Percentiles rank a stretch among this genome's conserved stretches.
Conservation (phyloP, 2,329 filamentous ascomycete species). For the Beauveria sp. region DNA sequence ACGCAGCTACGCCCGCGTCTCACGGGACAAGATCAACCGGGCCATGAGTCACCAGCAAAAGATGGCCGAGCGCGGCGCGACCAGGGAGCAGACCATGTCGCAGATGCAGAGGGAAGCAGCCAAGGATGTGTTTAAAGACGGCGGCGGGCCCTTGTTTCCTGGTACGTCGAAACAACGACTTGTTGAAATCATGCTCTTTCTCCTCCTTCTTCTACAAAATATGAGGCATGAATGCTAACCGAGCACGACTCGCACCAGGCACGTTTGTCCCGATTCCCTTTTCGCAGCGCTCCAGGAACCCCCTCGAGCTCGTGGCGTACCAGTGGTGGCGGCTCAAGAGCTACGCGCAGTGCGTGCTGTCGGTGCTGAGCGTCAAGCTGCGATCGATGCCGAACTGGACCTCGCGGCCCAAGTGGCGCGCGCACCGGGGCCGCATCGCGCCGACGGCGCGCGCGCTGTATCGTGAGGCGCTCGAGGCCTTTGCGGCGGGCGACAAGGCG, state of each 20-base stretch:
- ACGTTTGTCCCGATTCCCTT: constrained; percentile 40
- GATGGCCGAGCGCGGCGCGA: constrained; percentile 16
- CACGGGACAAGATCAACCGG: not conserved
- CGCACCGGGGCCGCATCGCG: constrained; percentile 32
- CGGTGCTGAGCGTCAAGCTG: constrained; percentile 32
- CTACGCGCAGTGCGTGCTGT: constrained; percentile 26
- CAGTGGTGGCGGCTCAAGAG: constrained; percentile 28
- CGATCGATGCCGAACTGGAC: constrained; percentile 38
- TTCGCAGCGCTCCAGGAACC: constrained; percentile 24
- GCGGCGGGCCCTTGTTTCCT: constrained; percentile 27
- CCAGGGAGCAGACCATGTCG: constrained; percentile 22
- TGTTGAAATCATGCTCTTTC: too few relatives aligned
- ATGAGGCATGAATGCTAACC: not conserved
- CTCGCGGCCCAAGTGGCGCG: constrained; percentile 35
- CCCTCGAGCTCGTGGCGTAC: constrained; percentile 26
- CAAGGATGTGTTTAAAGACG: constrained; percentile 25
- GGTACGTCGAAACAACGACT: constrained; percentile 15
- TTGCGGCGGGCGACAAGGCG: constrained; percentile 49
- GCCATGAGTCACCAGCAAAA: not conserved
- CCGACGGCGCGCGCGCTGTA: constrained; percentile 54
- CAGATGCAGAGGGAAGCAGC: constrained; percentile 24
- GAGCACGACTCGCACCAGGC: constrained; percentile 23
- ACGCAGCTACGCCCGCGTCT: not conserved
- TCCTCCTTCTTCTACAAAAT: not conserved
- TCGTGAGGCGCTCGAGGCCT: constrained; percentile 50